Evolutionary conservation across 495 filamentous ascomycete genomes (phyloP).

Genomic region (Neohortaea acidophila): DNA sequence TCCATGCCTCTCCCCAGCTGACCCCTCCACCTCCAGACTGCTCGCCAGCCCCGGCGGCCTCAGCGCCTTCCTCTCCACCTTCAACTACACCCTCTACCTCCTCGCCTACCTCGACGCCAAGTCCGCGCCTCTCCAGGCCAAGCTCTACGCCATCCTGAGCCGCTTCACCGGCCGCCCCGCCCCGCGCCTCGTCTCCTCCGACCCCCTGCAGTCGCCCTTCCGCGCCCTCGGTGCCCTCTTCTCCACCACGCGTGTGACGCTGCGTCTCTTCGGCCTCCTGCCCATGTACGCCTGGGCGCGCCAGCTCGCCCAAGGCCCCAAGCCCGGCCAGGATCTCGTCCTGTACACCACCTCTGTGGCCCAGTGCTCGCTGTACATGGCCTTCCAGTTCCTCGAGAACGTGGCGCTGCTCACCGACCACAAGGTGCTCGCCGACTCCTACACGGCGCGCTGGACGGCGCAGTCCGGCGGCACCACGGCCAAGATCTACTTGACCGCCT

Average conservation of each 20-base stretch:
- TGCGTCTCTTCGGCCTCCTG: slow-evolving; percentile 25
- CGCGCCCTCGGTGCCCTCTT: slow-evolving; percentile 21
- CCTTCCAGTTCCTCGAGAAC: slow-evolving; percentile 27
- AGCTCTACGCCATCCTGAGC: slow-evolving; percentile 17
- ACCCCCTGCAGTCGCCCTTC: slow-evolving; percentile 10
- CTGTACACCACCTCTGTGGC: slow-evolving; percentile 22
- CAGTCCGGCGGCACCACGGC: slow-evolving; percentile 13
- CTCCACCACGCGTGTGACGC: slow-evolving; percentile 23
- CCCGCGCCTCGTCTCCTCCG: slow-evolving; percentile 7
- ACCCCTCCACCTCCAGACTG: slow-evolving; percentile 12
- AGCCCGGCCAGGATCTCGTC: slow-evolving; percentile 20
- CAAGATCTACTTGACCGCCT: slow-evolving; percentile 21
- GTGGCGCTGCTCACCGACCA: slow-evolving; percentile 21
- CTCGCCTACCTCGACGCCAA: slow-evolving; percentile 24
- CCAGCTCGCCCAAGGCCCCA: slow-evolving; percentile 20
- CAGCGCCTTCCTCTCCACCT: slow-evolving; percentile 24
- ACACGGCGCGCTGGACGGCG: slow-evolving; percentile 16
- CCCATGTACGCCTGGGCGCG: slow-evolving; percentile 25
- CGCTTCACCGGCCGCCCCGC: slow-evolving; percentile 10
- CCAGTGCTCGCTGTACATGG: slow-evolving; percentile 22
- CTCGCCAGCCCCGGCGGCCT: slow-evolving; percentile 25
- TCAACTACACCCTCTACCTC: slow-evolving; percentile 28
- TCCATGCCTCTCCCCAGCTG: neutral
- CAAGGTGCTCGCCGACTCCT: slow-evolving; percentile 16
- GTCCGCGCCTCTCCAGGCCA: slow-evolving; percentile 10